Base-by-base conservation (phyloP, 139 green algal genomes). In the Picochlorum sp. region DNA sequence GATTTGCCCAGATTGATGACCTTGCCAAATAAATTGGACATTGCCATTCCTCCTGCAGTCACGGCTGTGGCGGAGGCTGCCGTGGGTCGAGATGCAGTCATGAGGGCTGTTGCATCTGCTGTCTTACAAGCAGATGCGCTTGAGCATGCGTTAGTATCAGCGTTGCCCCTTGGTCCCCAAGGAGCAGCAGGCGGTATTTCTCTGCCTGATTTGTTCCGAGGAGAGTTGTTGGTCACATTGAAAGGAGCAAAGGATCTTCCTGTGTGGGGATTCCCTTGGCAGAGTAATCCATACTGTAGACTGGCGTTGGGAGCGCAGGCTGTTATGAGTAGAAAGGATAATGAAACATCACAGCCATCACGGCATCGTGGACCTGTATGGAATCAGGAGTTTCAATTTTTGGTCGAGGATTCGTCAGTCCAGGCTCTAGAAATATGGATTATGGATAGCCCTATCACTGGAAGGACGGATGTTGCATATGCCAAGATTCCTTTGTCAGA, bases 1-100 rank as follows among this genome's bases (percentile, higher is more conserved):
- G 88, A 96, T 51, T 80, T 98, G 24, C 92, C 92, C 15, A 79
- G 56, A n/a, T 76, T 96, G n/a, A 97, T 98, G 79, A 85, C 94
- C 44, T 83, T 97, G 62, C 92, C 92, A 20, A 80, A 91, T 69
- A 76, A 86, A 3, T 76, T 96, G 57, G 82, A 95, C 60, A 88
- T 97, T 72, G 82, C 86, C 69, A 92, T 98, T 57, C 90, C 90
- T 4, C 90, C 90, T 30, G 82, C 78, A 4, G 77, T 96, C 2
- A 95, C 87, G 15, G 78, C 74, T 51, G 82, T 97, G 2, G 90
- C 90, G 3, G 90, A 95, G 77, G 90, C 88, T 16, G 90, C 90
- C 11, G 87, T 97, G 9, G 90, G 90, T 13, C 67, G 85, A 2
- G 89, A 96, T 76, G 88, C 84, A 30, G 88, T 97, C 72, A 96